Evolutionary conservation across 768 basidiomycete genomes (phyloP).

Genomic region (Leccinum longicurvipes): DNA sequence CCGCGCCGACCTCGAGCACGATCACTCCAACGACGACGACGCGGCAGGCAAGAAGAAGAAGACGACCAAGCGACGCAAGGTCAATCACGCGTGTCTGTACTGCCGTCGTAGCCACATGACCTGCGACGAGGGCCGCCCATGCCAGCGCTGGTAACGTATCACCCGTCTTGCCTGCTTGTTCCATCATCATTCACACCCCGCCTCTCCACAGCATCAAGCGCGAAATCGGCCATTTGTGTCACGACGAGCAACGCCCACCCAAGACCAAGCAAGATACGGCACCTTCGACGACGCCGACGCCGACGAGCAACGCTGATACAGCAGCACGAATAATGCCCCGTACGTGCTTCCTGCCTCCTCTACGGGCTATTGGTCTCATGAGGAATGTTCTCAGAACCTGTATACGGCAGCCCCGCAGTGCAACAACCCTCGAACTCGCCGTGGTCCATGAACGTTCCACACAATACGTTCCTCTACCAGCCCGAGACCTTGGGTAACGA

Average conservation of each 20-base stretch:
- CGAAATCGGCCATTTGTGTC: conserved; percentile 92
- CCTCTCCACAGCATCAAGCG: conserved; percentile 72
- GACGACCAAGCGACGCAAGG: conserved; percentile 68
- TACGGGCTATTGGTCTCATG: background rate
- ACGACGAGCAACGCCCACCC: conserved; percentile 69
- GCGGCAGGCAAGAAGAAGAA: conserved; percentile 39
- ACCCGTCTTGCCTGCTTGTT: background rate
- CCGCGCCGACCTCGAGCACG: conserved; percentile 22
- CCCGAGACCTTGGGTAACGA: conserved; percentile 77
- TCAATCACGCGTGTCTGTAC: conserved; percentile 92
- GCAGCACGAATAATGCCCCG: conserved; percentile 30
- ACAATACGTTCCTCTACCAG: conserved; percentile 61
- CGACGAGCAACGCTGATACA: conserved; percentile 31
- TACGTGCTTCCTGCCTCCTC: conserved; percentile 5
- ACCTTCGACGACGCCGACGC: background rate
- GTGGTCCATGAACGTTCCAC: conserved; percentile 53
- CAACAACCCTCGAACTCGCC: conserved; percentile 35
- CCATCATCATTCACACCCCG: background rate
- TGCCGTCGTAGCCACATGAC: conserved; percentile 93
- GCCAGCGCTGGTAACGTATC: conserved; percentile 85
- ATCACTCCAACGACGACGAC: conserved; percentile 33
- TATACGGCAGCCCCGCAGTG: conserved; percentile 18
- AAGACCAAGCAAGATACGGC: conserved; percentile 45
- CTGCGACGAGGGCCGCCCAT: conserved; percentile 85
- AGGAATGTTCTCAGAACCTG: conserved; percentile 16